Evolutionary conservation across 257 asterid species (phyloP), one percentile per base, ranked within the genome.

Genomic region (Nicotiana obtusifolia): DNA sequence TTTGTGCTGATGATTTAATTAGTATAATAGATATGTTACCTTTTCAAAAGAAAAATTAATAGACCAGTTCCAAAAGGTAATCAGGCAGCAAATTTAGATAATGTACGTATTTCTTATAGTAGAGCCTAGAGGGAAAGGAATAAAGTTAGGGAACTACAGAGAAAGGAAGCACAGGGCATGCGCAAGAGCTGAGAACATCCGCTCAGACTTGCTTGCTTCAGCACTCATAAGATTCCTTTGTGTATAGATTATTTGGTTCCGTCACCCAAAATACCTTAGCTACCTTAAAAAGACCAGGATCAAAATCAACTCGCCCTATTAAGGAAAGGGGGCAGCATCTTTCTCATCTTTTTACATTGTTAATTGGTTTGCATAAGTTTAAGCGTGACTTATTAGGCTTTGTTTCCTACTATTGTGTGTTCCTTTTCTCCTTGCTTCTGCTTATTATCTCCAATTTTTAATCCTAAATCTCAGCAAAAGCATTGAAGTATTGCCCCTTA

Each of bases 251-350:
- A 69, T 20, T 41, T 44, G 22, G 59, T 41, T 69, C 78, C 11
- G 78, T 69, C 59, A 69, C 57, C 52, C 20, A 69, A 41, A 69
- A 69, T 11, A 41, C 59, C 78, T 68, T 68, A 68, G 77, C 77
- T 41, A 69, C 57, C 78, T 69, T 19, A 13, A 20, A 69, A 68
- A 20, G 49, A 69, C 22, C 17, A 20, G 6, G 33, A 69, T 69
- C 19, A 37, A 69, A 26, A 26, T 11, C 11, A 11, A 69, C 24
- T 20, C 3, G 0, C 57, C 31, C 33, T 69, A 26, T 53, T 11
- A 69, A 41, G 78, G 33, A 41, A 69, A 69, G 33, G 7, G 7
- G 20, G n/a, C 54, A 37, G 19, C 31, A n/a, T 37, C 31, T 35
- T 35, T 52, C 26, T 67, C 19, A 10, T 67, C 17, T 10, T 10